These are phyloP conservation scores for Curvularia hawaiiensis DNA, from an alignment of 2,329 filamentous ascomycete species.

Conservation along the genomic window DNA sequence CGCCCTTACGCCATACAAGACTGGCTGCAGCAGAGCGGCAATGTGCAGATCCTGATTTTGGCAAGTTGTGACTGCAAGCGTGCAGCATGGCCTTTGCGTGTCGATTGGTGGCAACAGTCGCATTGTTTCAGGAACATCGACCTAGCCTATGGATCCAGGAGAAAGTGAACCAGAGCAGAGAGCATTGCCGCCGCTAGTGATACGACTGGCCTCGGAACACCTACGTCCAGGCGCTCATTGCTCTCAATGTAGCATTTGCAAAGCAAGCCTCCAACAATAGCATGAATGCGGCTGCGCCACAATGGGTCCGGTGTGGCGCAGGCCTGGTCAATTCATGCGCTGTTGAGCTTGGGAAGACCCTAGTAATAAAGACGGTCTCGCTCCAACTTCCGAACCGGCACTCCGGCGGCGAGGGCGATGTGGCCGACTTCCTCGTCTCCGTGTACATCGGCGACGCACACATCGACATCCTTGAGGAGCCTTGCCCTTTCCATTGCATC, in stretches of 20 bases:
- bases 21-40: constrained; percentile 23
- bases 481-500: constrained; percentile 43
- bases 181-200: too few relatives aligned
- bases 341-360: too few relatives aligned
- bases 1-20: constrained; percentile 8
- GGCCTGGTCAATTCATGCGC: too few relatives aligned
- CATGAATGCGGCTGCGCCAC: constrained; percentile 17
- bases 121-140: background rate
- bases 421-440: constrained; percentile 40
- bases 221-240: too few relatives aligned
- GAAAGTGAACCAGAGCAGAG: too few relatives aligned
- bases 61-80: too few relatives aligned
- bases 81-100: too few relatives aligned
- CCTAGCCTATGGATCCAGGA: background rate
- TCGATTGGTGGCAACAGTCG: too few relatives aligned
- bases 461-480: constrained; percentile 38
- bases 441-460: constrained; percentile 40
- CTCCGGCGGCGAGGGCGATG: constrained; percentile 43
- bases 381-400: constrained; percentile 34
- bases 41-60: background rate
- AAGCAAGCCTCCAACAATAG: too few relatives aligned
- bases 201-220: too few relatives aligned
- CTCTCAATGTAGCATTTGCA: too few relatives aligned
- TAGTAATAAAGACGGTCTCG: constrained; percentile 31
- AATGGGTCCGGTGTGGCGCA: background rate